phyloP scores from a whole-genome alignment of 192 early-diverging fungal species.

The Entomortierella chlamydospora region DNA sequence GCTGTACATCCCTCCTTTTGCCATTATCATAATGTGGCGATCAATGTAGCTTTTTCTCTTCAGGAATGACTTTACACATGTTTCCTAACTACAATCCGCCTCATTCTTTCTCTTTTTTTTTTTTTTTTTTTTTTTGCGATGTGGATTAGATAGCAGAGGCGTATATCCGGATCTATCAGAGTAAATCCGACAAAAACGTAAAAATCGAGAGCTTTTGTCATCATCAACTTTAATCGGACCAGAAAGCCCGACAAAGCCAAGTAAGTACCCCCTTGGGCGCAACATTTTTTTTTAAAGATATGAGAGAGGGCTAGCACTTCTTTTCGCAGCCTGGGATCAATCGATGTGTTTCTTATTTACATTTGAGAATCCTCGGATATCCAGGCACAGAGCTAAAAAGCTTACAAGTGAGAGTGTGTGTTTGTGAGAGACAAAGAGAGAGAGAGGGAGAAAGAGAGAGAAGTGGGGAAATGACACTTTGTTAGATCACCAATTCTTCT shows the following conservation, averaged over 20 bases:
- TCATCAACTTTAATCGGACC: slow-evolving; percentile 44
- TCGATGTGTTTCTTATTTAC: no score
- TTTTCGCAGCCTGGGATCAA: not conserved
- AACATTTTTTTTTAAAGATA: not conserved
- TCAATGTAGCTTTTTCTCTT: no score
- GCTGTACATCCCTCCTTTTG: no score
- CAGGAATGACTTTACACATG: not conserved
- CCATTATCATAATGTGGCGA: no score
- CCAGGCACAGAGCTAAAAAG: no score
- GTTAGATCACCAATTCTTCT: no score
- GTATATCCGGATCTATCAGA: slow-evolving; percentile 3
- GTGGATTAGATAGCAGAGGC: not conserved
- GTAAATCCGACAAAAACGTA: slow-evolving; percentile 5
- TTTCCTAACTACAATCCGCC: not conserved
- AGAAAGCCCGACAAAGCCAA: slow-evolving; percentile 25
- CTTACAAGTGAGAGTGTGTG: no score
- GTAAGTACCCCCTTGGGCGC: slow-evolving; percentile 16
- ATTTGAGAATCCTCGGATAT: no score
- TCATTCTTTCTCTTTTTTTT: not conserved
- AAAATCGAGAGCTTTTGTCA: slow-evolving; percentile 28
- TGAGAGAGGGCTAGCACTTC: not conserved
- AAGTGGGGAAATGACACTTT: not conserved
- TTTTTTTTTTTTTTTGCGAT: not conserved
- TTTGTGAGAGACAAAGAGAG: no score
- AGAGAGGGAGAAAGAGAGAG: no score